These are phyloP conservation scores for Sarocladiaceae sp. DNA, from an alignment of 2,329 filamentous ascomycete genomes.

Conservation along the genomic window DNA sequence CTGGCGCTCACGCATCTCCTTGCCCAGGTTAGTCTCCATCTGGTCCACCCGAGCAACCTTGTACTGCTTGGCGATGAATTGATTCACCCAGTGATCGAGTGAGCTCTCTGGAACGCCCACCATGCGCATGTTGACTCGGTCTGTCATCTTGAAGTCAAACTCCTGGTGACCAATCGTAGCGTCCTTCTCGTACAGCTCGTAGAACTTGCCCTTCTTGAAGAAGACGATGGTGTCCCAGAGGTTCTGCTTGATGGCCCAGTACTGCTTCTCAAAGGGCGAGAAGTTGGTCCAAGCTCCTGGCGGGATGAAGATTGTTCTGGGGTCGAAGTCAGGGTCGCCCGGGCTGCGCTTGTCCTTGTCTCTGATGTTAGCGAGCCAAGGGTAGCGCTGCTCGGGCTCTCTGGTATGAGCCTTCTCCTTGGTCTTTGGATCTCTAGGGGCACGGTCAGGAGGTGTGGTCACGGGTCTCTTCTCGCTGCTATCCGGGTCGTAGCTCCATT, in stretches of 20 bases:
- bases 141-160: conserved; percentile 95
- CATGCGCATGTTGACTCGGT: conserved; percentile 99
- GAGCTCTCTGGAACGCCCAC: conserved; percentile 95
- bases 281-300: conserved; percentile 74
- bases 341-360: conserved; percentile 79
- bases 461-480: conserved; percentile 32
- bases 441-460: conserved; percentile 24
- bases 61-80: conserved; percentile 96
- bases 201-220: conserved; percentile 99
- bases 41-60: conserved; percentile 97
- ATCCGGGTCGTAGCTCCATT: conserved; percentile 66
- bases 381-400: conserved; percentile 79
- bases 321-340: conserved; percentile 83
- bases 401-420: conserved; percentile 69
- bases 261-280: conserved; percentile 93
- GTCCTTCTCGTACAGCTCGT: conserved; percentile 96
- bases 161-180: conserved; percentile 93
- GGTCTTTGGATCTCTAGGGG: conserved; percentile 24
- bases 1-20: conserved; percentile 96
- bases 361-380: conserved; percentile 79
- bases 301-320: conserved; percentile 84
- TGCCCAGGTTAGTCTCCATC: conserved; percentile 89
- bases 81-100: conserved; percentile 94
- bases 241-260: conserved; percentile 99
- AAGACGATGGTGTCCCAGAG: conserved; percentile 97